Evolutionary conservation across 2,329 filamentous ascomycete species (phyloP), one percentile per base, ranked within the genome.

Genomic region (Emmonsia crescens): DNA sequence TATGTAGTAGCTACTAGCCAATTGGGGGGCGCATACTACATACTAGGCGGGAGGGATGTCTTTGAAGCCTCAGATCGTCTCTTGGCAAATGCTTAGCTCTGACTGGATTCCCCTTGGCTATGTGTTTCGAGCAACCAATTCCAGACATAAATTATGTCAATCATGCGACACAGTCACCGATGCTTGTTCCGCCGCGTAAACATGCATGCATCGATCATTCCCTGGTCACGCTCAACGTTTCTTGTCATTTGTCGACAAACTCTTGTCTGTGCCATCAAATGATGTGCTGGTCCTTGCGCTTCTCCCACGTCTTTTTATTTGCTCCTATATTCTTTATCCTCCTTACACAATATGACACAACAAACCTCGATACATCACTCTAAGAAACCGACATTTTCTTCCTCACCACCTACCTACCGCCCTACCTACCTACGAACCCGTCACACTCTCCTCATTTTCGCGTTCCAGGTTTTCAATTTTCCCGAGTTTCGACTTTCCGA

Each of bases 111-210:
- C n/a, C 24, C 46, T 42, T 52, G 51, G 36, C 58, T 52, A 27
- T 60, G 58, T 29, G 58, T 29, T 60, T 60, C n/a, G 58, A 36
- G 55, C 33, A 21, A 57, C 54, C 21, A 5, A 5, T 42, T 27
- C 12, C 36, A 27, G 54, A 33, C 36, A 40, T 56, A 54, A 24
- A 54, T 19, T 8, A 16, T 21, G 14, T 48, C 44, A 57, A 31
- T 60, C 58, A 60, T 54, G 58, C 58, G 48, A 60, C 58, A 54
- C 58, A 52, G 27, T 42, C 31, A 55, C 55, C 55, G 31, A 57
- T 57, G 36, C 55, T 44, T n/a, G 38, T 46, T 57, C 38, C 10
- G 16, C 55, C 24, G n/a, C n/a, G n/a, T 29, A n/a, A 5, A 44
- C 36, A 40, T 21, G 19, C 29, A 19, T 40, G 52, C 55, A 57